Base-by-base conservation (phyloP, 768 basidiomycete species). In the Auriculariales sp. region DNA sequence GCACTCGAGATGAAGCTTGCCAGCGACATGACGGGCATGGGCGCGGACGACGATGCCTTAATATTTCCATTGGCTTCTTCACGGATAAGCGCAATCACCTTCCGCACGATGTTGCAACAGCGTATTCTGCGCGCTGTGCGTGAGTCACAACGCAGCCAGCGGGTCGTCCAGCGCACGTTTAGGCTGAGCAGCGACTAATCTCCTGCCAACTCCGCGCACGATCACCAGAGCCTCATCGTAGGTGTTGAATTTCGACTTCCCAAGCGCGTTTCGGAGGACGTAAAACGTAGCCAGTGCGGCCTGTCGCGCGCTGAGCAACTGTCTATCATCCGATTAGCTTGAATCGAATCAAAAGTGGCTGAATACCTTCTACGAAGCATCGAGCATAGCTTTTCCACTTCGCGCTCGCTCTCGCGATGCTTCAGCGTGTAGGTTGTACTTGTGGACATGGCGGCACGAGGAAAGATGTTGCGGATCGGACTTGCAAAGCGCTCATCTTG, bases 51-150 rank as follows among this genome's bases (percentile, higher is more conserved):
- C n/a, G n/a, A n/a, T n/a, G n/a, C n/a, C n/a, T n/a, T n/a, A 49
- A 69, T 76, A 55, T 66, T 69, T 14, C 73, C 78, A 2, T 84
- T 73, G 63, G 91, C 93, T 61, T 99, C 95, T 64, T 99, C 95
- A 46, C 91, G 78, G 51, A 99, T 83, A 59, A 95, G 85, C 61
- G 93, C 90, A 25, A 97, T 70, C 22, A 97, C 81, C 59, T 90
- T 90, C 32, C 92, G 79, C 33, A 93, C 83, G 19, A 93, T 93
- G 62, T 98, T 98, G 22, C 91, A 30, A 95, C 84, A 39, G 91
- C 86, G 60, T 93, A 83, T 62, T 99, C 95, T 97, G 65, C 49
- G 14, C 7, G 35, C 35, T 6, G 28, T 33, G 34, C 24, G 48
- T 34, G 30, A 35, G 35, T 49, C 17, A 29, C 36, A 29, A 30